These are phyloP conservation scores for Colletotrichum ledebouriae DNA, from an alignment of 2,329 filamentous ascomycete species.

Conservation along the genomic window DNA sequence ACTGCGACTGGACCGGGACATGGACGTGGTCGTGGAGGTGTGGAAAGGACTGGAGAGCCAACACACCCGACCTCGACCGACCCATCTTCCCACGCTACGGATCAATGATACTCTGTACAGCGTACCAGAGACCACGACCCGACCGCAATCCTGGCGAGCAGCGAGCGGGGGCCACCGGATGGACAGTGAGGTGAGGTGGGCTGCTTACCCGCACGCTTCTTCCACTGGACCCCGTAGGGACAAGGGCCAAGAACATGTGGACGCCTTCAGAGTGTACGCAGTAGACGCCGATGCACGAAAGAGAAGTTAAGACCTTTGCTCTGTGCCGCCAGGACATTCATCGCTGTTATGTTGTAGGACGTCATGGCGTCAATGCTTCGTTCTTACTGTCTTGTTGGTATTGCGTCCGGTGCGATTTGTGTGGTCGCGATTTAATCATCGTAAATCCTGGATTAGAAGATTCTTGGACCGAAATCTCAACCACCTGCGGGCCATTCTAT, in stretches of 20 bases:
- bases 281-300: not conserved
- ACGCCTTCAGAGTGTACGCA: too few species aligned
- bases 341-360: not conserved
- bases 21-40: conserved; percentile 11
- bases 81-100: conserved; percentile 29
- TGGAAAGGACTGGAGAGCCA: conserved; percentile 24
- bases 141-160: conserved; percentile 23
- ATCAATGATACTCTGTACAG: conserved; percentile 21
- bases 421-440: too few species aligned
- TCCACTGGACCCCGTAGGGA: conserved; percentile 17
- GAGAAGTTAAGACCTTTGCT: not conserved
- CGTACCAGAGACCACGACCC: conserved; percentile 10
- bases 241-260: conserved; percentile 3
- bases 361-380: not conserved
- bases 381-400: not conserved
- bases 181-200: conserved; percentile 22
- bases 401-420: too few species aligned
- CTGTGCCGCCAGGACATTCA: not conserved
- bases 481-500: conserved; percentile 5
- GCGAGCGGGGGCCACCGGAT: conserved; percentile 26
- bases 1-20: conserved; percentile 34
- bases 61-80: conserved; percentile 34
- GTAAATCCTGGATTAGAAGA: too few species aligned
- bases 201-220: not conserved
- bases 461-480: not conserved